Conservation (phyloP, 1,284 basidiomycete genomes). For the Somion occarium region DNA sequence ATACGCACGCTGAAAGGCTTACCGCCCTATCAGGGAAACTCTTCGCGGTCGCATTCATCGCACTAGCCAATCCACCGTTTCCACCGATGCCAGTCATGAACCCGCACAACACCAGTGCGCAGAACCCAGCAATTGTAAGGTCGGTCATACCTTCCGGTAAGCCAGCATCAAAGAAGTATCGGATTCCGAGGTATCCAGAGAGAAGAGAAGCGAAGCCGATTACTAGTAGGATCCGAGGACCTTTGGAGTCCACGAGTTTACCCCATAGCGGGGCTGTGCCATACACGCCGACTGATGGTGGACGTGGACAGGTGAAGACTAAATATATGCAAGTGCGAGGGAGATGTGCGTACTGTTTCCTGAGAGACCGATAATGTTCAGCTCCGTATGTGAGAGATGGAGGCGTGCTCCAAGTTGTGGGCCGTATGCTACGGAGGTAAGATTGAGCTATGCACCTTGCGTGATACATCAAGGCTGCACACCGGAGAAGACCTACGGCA, state of each 20-base stretch:
- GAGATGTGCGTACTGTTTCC: conserved; percentile 48
- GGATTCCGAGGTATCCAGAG: conserved; percentile 64
- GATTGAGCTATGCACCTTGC: background rate
- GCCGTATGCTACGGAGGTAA: conserved; percentile 55
- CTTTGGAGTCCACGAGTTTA: conserved; percentile 57
- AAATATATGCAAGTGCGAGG: conserved; percentile 4
- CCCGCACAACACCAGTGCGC: conserved; percentile 41
- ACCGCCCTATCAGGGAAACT: conserved; percentile 52
- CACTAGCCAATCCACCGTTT: conserved; percentile 49
- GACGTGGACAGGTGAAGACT: conserved; percentile 4
- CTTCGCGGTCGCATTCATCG: conserved; percentile 64
- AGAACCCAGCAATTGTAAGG: conserved; percentile 27
- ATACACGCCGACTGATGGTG: conserved; percentile 60
- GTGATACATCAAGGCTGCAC: conserved; percentile 14
- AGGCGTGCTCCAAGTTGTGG: conserved; percentile 73
- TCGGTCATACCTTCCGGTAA: conserved; percentile 24
- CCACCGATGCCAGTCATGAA: conserved; percentile 62
- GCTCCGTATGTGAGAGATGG: conserved; percentile 67
- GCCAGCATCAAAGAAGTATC: conserved; percentile 53
- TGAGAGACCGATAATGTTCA: conserved; percentile 69
- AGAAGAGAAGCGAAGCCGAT: conserved; percentile 49
- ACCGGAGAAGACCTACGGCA: conserved; percentile 45
- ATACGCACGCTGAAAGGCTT: conserved; percentile 15
- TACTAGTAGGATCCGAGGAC: conserved; percentile 49
- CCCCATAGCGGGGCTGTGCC: conserved; percentile 66